Percentiles rank a stretch among this genome's conserved stretches.
phyloP scores from a whole-genome alignment of 495 filamentous ascomycete species.

The Aspergillus biplanus region DNA sequence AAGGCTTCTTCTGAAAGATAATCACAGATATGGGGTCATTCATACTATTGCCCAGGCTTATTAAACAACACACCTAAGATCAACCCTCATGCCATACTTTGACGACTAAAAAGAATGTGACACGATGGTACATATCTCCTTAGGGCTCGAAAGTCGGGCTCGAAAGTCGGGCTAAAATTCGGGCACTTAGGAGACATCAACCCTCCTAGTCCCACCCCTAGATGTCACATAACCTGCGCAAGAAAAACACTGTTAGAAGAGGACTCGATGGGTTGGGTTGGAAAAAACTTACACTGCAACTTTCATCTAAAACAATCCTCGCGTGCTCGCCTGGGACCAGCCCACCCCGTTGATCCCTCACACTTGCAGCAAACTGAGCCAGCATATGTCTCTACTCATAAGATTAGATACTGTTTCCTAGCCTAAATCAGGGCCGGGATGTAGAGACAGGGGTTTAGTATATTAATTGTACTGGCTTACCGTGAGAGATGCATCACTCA shows the following conservation, averaged over 20 bases:
- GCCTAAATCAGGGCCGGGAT: not conserved
- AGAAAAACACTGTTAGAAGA: not conserved
- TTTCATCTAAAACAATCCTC: constrained; percentile 36
- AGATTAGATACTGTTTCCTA: not conserved
- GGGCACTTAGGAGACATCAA: not conserved
- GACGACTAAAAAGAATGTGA: not conserved
- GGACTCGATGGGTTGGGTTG: not conserved
- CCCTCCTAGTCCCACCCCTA: not conserved
- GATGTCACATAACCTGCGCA: constrained; percentile 21
- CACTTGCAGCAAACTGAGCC: constrained; percentile 54
- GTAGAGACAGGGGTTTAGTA: not conserved
- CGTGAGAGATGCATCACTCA: constrained; percentile 65
- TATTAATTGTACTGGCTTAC: constrained; percentile 43
- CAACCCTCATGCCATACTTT: not conserved
- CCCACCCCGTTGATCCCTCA: constrained; percentile 42
- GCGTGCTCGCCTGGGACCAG: constrained; percentile 20
- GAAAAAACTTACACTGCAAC: constrained; percentile 31
- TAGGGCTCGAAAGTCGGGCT: not conserved
- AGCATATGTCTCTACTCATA: constrained; percentile 61
- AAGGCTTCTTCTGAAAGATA: not conserved
- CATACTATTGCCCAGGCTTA: not conserved
- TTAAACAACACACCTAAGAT: not conserved
- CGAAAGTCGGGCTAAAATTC: too few relatives aligned
- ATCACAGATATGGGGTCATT: not conserved
- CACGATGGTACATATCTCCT: not conserved